Conservation (phyloP, 164 flowering plant genomes). For the Buxus sempervirens region DNA sequence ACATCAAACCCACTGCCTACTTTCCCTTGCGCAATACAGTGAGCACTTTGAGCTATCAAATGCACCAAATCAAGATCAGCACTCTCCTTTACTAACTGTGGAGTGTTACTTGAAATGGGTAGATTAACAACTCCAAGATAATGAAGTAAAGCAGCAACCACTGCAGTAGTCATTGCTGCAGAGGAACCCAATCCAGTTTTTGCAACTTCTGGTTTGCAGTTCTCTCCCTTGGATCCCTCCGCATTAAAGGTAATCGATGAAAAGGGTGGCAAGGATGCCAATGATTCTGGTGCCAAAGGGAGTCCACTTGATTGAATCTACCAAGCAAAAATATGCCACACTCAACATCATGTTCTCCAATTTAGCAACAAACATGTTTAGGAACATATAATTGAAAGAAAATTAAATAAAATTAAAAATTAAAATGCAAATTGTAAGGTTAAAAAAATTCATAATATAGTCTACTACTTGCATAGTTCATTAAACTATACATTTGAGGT, state of each 20-base stretch:
- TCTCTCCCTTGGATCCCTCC: constrained; percentile 50
- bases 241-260: constrained; percentile 81
- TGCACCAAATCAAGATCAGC: constrained; percentile 79
- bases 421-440: neutral
- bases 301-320: constrained; percentile 92
- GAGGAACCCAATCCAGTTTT: constrained; percentile 99
- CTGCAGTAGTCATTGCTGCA: constrained; percentile 99
- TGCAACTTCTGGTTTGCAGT: constrained; percentile 93
- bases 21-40: constrained; percentile 98
- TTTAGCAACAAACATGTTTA: neutral
- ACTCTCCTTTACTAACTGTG: constrained; percentile 22
- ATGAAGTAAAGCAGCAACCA: constrained; percentile 89
- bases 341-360: constrained; percentile 1
- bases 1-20: constrained; percentile 99
- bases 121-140: constrained; percentile 81
- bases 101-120: constrained; percentile 28
- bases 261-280: constrained; percentile 86
- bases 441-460: no score
- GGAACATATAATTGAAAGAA: neutral
- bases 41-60: constrained; percentile 86
- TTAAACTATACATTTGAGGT: no score
- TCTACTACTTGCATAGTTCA: neutral
- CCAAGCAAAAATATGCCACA: neutral
- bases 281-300: constrained; percentile 74
- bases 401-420: neutral